Conservation (phyloP, 306 rosid genomes). For the Sindora glabra region DNA sequence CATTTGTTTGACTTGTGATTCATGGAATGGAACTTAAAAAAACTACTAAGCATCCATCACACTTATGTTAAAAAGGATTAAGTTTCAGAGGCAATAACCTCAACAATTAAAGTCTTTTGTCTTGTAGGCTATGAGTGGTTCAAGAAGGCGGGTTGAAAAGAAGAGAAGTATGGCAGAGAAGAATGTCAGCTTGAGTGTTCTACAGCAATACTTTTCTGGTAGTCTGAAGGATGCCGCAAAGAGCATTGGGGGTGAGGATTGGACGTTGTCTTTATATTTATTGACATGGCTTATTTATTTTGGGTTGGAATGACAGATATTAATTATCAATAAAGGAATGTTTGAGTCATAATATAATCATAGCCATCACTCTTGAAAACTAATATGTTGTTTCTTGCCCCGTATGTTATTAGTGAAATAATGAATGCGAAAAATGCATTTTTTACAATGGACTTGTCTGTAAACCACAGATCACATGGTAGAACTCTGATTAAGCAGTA, state of each 20-base stretch:
- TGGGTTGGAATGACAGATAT: constrained; percentile 9
- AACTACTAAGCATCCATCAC: background rate
- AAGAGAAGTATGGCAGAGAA: constrained; percentile 55
- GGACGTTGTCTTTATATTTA: background rate
- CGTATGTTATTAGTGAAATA: background rate
- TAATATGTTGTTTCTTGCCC: too few relatives aligned
- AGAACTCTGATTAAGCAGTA: too few relatives aligned
- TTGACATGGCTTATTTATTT: constrained; percentile 6
- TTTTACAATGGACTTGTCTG: too few relatives aligned
- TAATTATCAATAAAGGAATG: constrained; percentile 5
- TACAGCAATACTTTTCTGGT: constrained; percentile 85
- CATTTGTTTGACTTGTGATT: too few relatives aligned
- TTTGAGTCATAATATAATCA: background rate
- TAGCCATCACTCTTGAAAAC: constrained; percentile 10
- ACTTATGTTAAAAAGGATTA: constrained; percentile 1
- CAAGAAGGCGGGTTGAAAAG: constrained; percentile 44
- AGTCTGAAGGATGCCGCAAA: constrained; percentile 94
- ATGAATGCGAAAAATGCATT: background rate
- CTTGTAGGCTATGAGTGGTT: constrained; percentile 39
- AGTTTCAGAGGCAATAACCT: background rate
- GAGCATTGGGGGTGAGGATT: constrained; percentile 69
- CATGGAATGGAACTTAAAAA: background rate
- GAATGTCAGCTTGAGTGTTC: constrained; percentile 77
- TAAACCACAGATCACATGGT: too few relatives aligned
- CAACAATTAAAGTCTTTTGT: background rate